Evolutionary conservation across 306 rosid genomes (phyloP).

Genomic region (Vigna unguiculata): DNA sequence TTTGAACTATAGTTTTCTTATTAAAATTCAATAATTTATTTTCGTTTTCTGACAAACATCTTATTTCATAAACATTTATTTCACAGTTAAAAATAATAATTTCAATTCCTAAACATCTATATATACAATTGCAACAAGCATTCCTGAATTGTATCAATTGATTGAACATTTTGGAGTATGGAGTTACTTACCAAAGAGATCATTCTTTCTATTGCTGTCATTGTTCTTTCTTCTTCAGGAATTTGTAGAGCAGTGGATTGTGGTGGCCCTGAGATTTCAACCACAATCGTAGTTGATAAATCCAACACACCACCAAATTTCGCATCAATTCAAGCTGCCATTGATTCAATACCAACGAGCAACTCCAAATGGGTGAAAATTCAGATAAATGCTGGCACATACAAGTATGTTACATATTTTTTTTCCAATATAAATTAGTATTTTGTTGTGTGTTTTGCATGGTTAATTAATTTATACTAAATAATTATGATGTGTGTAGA

Average conservation of each 20-base stretch:
- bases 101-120: neutral
- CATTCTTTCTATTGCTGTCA: neutral
- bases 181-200: neutral
- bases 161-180: neutral
- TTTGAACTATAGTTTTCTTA: too few relatives aligned
- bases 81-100: neutral
- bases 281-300: conserved; percentile 41
- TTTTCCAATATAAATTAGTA: neutral
- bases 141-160: too few relatives aligned
- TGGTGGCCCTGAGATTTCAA: conserved; percentile 1
- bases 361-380: conserved; percentile 50
- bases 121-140: neutral
- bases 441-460: too few relatives aligned
- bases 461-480: neutral
- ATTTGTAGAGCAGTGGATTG: neutral
- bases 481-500: conserved; percentile 29
- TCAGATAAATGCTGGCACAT: conserved; percentile 45
- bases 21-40: too few relatives aligned
- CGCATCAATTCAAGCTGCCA: conserved; percentile 53
- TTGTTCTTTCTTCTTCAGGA: neutral
- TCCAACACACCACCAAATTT: conserved; percentile 33
- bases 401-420: conserved; percentile 22
- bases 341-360: conserved; percentile 44
- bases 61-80: neutral
- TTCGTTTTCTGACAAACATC: too few relatives aligned